Conservation (phyloP, 2,329 filamentous ascomycete genomes). For the Fusarium sp. region DNA sequence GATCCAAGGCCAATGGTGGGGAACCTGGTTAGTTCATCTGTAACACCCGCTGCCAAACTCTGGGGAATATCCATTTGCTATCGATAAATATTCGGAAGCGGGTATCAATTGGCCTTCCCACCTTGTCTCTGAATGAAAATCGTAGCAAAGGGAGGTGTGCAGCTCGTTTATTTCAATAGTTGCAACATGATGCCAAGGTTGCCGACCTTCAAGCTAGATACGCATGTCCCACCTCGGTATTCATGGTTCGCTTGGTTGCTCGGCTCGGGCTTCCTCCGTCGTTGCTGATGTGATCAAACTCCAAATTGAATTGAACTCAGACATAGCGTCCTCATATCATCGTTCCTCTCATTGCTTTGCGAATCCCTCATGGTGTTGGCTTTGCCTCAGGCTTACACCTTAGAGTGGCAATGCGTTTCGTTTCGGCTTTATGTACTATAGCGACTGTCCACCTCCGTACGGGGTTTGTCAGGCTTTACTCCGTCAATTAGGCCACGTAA, state of each 20-base stretch:
- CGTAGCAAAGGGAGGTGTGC: not conserved
- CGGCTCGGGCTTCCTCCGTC: slow-evolving; percentile 21
- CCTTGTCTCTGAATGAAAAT: not conserved
- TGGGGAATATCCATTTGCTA: slow-evolving; percentile 2
- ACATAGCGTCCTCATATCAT: not conserved
- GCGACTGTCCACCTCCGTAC: not conserved
- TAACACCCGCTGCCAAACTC: slow-evolving; percentile 6
- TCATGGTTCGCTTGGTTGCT: slow-evolving; percentile 18
- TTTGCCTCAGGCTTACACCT: not conserved
- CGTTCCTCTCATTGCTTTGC: not conserved
- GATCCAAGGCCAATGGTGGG: slow-evolving; percentile 29
- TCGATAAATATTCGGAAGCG: slow-evolving; percentile 10
- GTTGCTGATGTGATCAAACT: slow-evolving; percentile 35
- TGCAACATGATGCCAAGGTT: not conserved
- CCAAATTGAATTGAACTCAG: not conserved
- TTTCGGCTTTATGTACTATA: not conserved
- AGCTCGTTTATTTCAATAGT: not conserved
- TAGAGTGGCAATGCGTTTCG: not conserved
- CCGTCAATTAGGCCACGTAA: not conserved
- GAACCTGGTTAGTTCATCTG: slow-evolving; percentile 11
- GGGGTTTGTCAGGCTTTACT: not conserved
- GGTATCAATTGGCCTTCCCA: not conserved
- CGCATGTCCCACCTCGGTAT: slow-evolving; percentile 11
- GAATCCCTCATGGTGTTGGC: slow-evolving; percentile 4
- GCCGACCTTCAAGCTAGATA: not conserved